Evolutionary conservation across 176 grass and related monocot genomes (phyloP), one percentile per base, ranked within the genome.

Genomic region (Juncus inflexus): DNA sequence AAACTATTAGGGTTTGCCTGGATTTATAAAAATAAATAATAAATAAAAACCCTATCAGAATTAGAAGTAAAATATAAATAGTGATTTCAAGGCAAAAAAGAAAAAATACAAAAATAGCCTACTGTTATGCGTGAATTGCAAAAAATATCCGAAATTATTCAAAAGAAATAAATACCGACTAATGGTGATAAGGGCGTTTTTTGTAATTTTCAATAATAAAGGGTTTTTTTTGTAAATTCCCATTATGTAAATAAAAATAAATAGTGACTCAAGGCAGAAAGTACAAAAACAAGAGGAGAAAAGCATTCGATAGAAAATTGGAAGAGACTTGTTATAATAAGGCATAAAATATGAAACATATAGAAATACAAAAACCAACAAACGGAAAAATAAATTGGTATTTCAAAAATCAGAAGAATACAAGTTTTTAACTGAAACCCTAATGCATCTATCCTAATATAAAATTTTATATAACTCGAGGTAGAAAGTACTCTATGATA

Each of bases 1-100:
- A 64, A 73, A 82, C 45, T 60, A 77, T 79, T n/a, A 97, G 86
- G 14, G 49, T 91, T 40, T 79, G 85, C 63, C 92, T 97, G 87
- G 60, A 80, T 7, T 55, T 12, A 53, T 9, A 81, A 28, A 55
- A 73, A 63, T 75, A 37, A 37, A 64, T 49, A 7, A 62, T 13
- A 65, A 37, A 79, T 65, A 49, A 57, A 40, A 41, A 78, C 19
- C 35, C 14, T 3, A 39, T 64, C 13, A 3, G 7, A 10, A 6
- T 47, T 6, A n/a, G 47, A 51, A 61, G 37, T 55, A 37, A 10
- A 49, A 15, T 67, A 12, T 55, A 56, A 42, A 6, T 64, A 65
- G 12, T 12, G 52, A 57, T 52, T 40, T 67, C 3, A 43, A 16
- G 19, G 19, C 35, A 3, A 51, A 52, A 58, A 43, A 59, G 2